Conservation (phyloP, 2,329 filamentous ascomycete species). For the Fusarium subglutinans region DNA sequence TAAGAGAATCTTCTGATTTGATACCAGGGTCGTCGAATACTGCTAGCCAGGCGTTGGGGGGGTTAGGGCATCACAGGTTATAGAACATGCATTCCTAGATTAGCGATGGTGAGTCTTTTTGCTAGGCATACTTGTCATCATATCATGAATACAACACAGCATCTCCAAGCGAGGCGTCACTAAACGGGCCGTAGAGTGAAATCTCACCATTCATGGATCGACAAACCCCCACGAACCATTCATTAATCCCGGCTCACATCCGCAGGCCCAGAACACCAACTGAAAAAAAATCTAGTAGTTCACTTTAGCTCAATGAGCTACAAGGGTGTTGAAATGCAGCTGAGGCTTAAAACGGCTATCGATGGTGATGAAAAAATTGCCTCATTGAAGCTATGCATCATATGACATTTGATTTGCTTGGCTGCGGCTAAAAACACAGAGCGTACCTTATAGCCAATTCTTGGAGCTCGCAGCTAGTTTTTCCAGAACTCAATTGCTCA, state of each 20-base stretch:
- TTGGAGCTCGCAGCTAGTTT: neutral
- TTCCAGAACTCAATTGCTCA: neutral
- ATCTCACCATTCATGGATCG: neutral
- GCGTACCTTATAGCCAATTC: neutral
- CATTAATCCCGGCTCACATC: conserved; percentile 18
- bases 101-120: neutral
- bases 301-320: conserved; percentile 16
- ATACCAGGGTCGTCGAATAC: conserved; percentile 4
- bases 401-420: conserved; percentile 18
- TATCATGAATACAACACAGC: neutral
- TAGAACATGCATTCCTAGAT: conserved; percentile 21
- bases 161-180: neutral
- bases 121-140: neutral
- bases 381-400: conserved; percentile 24
- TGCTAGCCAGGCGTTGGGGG: conserved; percentile 34
- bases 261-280: conserved; percentile 5
- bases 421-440: neutral
- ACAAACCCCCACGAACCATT: conserved; percentile 5
- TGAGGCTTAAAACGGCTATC: conserved; percentile 33
- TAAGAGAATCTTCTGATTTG: conserved; percentile 41
- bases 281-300: conserved; percentile 8
- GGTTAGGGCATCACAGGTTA: conserved; percentile 10
- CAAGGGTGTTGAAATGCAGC: conserved; percentile 18
- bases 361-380: conserved; percentile 31
- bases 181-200: neutral